Percentiles rank a stretch among this genome's conserved stretches.
These are phyloP conservation scores for Pleurotus djamor DNA, from an alignment of 768 basidiomycete genomes.

Conservation along the genomic window DNA sequence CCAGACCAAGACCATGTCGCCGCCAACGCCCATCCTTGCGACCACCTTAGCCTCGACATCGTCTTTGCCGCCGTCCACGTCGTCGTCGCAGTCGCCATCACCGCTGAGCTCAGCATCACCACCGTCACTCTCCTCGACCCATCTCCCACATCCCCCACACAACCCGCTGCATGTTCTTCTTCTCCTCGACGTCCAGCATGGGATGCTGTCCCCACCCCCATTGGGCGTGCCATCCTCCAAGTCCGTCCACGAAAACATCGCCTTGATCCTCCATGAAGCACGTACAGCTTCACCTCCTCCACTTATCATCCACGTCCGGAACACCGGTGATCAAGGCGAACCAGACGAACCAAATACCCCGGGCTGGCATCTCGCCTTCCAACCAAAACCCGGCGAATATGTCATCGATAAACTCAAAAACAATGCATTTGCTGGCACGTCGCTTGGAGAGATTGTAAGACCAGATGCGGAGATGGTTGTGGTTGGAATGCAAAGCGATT, in stretches of 20 bases:
- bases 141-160: background rate
- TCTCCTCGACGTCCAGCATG: constrained; percentile 55
- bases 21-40: no score
- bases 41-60: background rate
- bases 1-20: no score
- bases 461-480: constrained; percentile 60
- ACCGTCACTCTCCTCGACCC: background rate
- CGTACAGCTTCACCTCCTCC: constrained; percentile 46
- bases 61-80: background rate
- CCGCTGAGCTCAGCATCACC: background rate
- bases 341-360: constrained; percentile 52
- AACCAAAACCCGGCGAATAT: constrained; percentile 46
- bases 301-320: constrained; percentile 67
- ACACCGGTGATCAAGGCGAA: constrained; percentile 59
- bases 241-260: constrained; percentile 44
- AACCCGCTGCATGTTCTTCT: constrained; percentile 45
- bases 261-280: constrained; percentile 44
- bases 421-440: constrained; percentile 67
- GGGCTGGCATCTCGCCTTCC: constrained; percentile 63
- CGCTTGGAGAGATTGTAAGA: constrained; percentile 46
- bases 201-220: constrained; percentile 45
- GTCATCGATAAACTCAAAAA: constrained; percentile 68
- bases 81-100: background rate
- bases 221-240: constrained; percentile 48
- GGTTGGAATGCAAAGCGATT: constrained; percentile 69